Evolutionary conservation across 2,329 filamentous ascomycete genomes (phyloP), one percentile per base, ranked within the genome.

Genomic region (Colletotrichum navitas): DNA sequence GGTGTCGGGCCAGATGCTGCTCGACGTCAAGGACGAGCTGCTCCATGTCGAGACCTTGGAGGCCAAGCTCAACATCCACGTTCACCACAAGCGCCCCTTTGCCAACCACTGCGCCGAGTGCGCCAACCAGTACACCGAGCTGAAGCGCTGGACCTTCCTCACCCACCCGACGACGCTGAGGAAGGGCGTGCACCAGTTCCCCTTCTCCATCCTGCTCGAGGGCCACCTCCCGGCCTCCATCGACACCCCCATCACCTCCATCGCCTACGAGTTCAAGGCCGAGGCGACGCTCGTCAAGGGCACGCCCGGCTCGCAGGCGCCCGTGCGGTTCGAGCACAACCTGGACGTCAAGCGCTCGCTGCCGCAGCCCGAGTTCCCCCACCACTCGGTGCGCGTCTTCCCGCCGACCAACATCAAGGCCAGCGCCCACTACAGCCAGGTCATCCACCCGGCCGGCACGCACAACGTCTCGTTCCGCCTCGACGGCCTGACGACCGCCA

Each of bases 351-450:
- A 92, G 83, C 93, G 95, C 73, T 93, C 94, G 43, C 89, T 98
- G 34, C 87, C 83, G 10, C 83, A 92, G 64, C 90, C 93, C 3
- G 93, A 94, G 60, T 87, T 89, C 64, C 94, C 97, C 73, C 95
- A 97, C 82, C 92, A 95, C 82, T 97, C 93, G 21, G 91, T 97
- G 74, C 94, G 95, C 78, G 93, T 98, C 78, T 99, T 99, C 83
- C 96, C 95, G 59, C 95, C 96, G 0, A 99, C 96, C 75, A 96
- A 97, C 83, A 91, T 99, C 77, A 95, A 94, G 75, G 93, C 94
- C 70, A 92, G 91, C 78, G 92, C 96, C 74, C 91, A 94, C 77
- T 91, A 97, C 74, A 92, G 92, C 58, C 90, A 93, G 47, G 90
- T 97, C 74, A 91, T 98, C 74, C 92, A 97, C 83, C 94, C 95